These are phyloP conservation scores for Penicillium expansum DNA, from an alignment of 2,329 filamentous ascomycete species.

Conservation along the genomic window DNA sequence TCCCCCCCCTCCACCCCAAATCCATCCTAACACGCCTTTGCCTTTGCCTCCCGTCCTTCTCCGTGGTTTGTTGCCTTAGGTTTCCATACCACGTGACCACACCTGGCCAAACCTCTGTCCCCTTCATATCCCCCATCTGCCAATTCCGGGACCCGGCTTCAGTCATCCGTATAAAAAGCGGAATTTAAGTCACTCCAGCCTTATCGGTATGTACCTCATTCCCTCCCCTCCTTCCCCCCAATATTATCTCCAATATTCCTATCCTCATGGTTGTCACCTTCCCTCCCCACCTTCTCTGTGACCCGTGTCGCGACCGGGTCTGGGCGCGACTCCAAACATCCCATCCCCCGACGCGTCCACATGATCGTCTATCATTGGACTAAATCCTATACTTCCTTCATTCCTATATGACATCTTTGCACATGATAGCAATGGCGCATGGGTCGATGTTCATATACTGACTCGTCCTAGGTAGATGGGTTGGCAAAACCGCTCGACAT, in stretches of 20 bases:
- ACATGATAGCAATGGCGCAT: slow-evolving; percentile 21
- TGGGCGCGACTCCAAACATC: slow-evolving; percentile 22
- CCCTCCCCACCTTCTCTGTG: slow-evolving; percentile 9
- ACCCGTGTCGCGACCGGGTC: slow-evolving; percentile 23
- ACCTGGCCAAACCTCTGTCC: slow-evolving; percentile 30
- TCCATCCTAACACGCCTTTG: background rate
- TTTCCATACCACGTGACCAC: slow-evolving; percentile 22
- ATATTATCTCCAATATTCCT: slow-evolving; percentile 3
- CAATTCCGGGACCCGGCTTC: slow-evolving; percentile 39
- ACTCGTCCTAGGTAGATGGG: slow-evolving; percentile 42
- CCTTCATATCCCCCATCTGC: slow-evolving; percentile 23
- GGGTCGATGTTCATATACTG: slow-evolving; percentile 10
- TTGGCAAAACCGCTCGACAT: slow-evolving; percentile 48
- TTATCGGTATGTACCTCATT: slow-evolving; percentile 41
- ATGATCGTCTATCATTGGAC: slow-evolving; percentile 2
- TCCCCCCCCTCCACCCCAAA: slow-evolving; percentile 5
- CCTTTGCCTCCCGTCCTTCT: background rate
- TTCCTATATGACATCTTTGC: background rate
- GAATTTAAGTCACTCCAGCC: slow-evolving; percentile 40
- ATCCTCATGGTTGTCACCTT: background rate
- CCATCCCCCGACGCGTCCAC: slow-evolving; percentile 20
- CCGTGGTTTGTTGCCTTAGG: slow-evolving; percentile 20
- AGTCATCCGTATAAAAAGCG: slow-evolving; percentile 40
- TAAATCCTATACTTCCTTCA: background rate
- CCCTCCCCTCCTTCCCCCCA: slow-evolving; percentile 9